Conservation (phyloP, 2,329 filamentous ascomycete genomes). For the Keithomyces neogunnii region DNA sequence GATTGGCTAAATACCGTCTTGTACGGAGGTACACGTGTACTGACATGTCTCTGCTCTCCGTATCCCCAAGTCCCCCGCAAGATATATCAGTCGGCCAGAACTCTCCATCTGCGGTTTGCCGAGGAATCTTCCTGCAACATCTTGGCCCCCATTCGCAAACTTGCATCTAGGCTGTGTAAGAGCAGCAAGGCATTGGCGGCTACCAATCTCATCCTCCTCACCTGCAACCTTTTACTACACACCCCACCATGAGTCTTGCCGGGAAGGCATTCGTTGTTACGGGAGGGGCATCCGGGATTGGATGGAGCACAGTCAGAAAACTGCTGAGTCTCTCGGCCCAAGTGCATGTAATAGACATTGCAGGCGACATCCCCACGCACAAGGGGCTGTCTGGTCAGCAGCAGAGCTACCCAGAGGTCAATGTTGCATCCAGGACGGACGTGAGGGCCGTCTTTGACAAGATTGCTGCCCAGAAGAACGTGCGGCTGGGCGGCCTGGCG, state of each 20-base stretch:
- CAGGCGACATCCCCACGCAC: neutral
- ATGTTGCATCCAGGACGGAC: neutral
- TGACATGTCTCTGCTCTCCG: no score
- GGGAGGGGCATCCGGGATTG: constrained; percentile 2
- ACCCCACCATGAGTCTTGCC: neutral
- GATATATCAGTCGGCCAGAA: no score
- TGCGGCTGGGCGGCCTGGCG: neutral
- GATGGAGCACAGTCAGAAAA: constrained; percentile 1
- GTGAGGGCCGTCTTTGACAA: neutral
- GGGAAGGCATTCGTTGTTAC: constrained; percentile 5
- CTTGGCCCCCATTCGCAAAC: no score
- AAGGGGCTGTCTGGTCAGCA: neutral
- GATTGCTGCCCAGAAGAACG: neutral
- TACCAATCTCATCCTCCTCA: no score
- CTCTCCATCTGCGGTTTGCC: no score
- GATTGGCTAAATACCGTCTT: no score
- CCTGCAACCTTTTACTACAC: no score
- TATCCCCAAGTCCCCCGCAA: no score
- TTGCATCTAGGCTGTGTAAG: no score
- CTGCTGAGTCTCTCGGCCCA: constrained; percentile 2
- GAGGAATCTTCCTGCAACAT: no score
- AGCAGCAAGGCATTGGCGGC: no score
- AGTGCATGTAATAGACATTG: constrained; percentile 3
- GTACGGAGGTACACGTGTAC: no score
- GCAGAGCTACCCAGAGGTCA: neutral